Base-by-base conservation (phyloP, 805 yeast genomes). In the Wickerhamomyces tratensis region DNA sequence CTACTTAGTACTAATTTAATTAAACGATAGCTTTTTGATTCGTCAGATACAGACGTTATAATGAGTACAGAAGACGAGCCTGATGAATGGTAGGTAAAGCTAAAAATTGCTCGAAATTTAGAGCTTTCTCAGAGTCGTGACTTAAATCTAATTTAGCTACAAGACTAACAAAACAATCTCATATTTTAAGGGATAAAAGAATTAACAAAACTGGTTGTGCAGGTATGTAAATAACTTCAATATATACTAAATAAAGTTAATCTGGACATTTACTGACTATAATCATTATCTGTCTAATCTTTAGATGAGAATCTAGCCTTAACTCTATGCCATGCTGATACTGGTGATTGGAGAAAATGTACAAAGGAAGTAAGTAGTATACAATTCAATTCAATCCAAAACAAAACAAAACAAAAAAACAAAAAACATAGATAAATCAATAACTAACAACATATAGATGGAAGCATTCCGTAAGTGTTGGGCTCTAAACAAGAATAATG, bases 291-390 rank as follows among this genome's bases (percentile, higher is more conserved):
- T 31, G 6, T 9, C 31, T 2, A 9, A 4, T 12, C 13, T 11
- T 6, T 12, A 65, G 82, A 72, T 30, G 89, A 86, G 54, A 86
- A 86, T 52, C 60, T 79, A 54, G 76, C 76, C 13, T 63, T 86
- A 31, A 86, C 81, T 41, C 61, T 85, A 33, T 86, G 95, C 50
- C 88, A 82, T 55, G 88, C 87, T 5, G 94, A 84, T 45, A 81
- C 80, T 1, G 77, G 77, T 29, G 94, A 86, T 56, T 86, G 95
- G 95, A 63, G 94, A 42, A 62, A 77, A 52, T 84, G 94, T 49
- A 57, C 76, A 3, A 62, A 64, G 15, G 93, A 85, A 56, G 82
- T 80, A 52, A 45, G 77, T 56, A 26, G 25, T 7, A 15, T 38
- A 35, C 38, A 43, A 40, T 13, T 12, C 29, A 35, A 13, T 25